Evolutionary conservation across 306 rosid genomes (phyloP).

Genomic region (Cucurbita ficifolia): DNA sequence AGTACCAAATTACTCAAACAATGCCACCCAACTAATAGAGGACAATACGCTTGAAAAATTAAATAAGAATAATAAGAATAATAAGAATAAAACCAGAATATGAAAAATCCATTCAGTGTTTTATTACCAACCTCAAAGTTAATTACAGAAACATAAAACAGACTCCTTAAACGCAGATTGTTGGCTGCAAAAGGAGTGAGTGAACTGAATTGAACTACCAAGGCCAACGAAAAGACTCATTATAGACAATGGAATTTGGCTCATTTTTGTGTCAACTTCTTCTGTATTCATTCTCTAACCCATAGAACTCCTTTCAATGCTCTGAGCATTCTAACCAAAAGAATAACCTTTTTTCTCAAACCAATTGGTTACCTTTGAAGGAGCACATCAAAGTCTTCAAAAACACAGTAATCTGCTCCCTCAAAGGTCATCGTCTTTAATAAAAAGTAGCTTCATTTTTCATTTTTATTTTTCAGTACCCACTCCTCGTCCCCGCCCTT

Average conservation of each 20-base stretch:
- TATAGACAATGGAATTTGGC: slow-evolving; percentile 1
- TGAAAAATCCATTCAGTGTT: background rate
- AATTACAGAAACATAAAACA: background rate
- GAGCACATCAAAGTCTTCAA: background rate
- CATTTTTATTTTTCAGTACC: background rate
- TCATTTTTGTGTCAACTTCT: background rate
- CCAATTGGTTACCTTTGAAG: background rate
- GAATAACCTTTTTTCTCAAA: background rate
- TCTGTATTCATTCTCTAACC: background rate
- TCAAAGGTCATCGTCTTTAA: background rate
- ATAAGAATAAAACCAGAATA: background rate
- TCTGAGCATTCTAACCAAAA: background rate
- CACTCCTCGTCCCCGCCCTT: background rate
- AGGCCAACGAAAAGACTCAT: slow-evolving; percentile 3
- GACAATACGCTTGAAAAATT: background rate
- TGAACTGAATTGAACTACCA: slow-evolving; percentile 3
- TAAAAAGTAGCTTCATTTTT: background rate
- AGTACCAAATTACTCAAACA: too few relatives aligned
- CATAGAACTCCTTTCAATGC: background rate
- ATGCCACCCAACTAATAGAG: background rate
- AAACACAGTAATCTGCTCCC: background rate
- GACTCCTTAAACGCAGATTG: background rate
- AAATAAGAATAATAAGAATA: background rate
- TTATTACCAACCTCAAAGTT: slow-evolving; percentile 2
- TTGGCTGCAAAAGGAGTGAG: slow-evolving; percentile 4